A percentile compares a stretch with the other conserved stretches of the same genome.
phyloP scores from a whole-genome alignment of 306 rosid species.

The Rosa persica region DNA sequence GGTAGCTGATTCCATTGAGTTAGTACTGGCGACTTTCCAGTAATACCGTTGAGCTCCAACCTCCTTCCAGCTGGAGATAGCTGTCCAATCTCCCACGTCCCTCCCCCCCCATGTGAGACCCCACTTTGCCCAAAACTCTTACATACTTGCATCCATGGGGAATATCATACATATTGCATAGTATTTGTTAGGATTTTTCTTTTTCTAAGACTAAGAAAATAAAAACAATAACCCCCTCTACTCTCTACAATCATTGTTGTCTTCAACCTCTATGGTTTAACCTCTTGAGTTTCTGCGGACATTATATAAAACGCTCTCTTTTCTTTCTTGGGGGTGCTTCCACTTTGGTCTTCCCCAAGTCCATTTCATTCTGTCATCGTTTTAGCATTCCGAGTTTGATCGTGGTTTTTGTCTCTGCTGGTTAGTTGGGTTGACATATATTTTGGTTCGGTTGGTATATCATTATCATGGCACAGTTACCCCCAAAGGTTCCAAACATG shows the following conservation, averaged over 20 bases:
- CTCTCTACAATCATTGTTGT: too few species aligned
- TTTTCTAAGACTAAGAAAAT: too few species aligned
- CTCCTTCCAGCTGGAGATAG: slow-evolving; percentile 81
- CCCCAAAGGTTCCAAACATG: slow-evolving; percentile 87
- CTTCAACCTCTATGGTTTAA: too few species aligned
- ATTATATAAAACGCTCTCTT: background rate
- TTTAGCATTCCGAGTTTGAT: background rate
- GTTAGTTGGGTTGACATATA: background rate
- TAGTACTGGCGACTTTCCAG: slow-evolving; percentile 69
- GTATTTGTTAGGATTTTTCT: too few species aligned
- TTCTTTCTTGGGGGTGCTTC: slow-evolving; percentile 3
- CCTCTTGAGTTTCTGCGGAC: background rate
- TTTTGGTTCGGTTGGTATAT: background rate
- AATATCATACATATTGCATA: too few species aligned
- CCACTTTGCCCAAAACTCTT: slow-evolving; percentile 8
- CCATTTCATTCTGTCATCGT: background rate
- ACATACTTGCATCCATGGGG: background rate
- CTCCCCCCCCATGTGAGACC: slow-evolving; percentile 28
- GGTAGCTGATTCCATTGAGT: slow-evolving; percentile 60
- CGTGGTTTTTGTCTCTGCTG: background rate
- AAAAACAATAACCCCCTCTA: too few species aligned
- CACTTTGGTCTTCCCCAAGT: background rate
- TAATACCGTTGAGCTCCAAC: slow-evolving; percentile 79
- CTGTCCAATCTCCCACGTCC: slow-evolving; percentile 51
- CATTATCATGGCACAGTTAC: slow-evolving; percentile 67